phyloP scores from a whole-genome alignment of 2,329 filamentous ascomycete genomes.

The Lithohypha guttulata region DNA sequence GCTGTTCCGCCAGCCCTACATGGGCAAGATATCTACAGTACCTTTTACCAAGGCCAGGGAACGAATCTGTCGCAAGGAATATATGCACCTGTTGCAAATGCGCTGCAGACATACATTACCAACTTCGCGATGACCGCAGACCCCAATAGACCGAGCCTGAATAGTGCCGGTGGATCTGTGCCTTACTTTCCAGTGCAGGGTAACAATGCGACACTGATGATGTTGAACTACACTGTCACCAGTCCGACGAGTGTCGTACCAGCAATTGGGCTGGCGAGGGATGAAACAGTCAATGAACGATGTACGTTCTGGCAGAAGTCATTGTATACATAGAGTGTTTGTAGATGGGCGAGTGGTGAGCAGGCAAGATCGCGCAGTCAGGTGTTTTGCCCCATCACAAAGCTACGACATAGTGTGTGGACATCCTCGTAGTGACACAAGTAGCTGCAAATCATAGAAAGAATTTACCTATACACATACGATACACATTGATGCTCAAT shows the following conservation, averaged over 20 bases:
- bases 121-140: conserved; percentile 28
- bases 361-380: too few relatives aligned
- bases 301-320: conserved; percentile 46
- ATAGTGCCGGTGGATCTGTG: conserved; percentile 2
- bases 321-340: conserved; percentile 24
- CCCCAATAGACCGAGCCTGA: conserved; percentile 27
- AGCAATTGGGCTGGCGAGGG: conserved; percentile 23
- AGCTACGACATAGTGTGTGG: too few relatives aligned
- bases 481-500: too few relatives aligned
- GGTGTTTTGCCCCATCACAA: too few relatives aligned
- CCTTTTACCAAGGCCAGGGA: conserved; percentile 37
- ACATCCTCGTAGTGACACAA: too few relatives aligned
- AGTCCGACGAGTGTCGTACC: conserved; percentile 30
- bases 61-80: conserved; percentile 28
- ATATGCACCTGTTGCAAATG: conserved; percentile 26
- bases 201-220: conserved; percentile 32
- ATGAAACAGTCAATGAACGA: conserved; percentile 38
- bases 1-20: conserved; percentile 44
- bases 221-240: conserved; percentile 27
- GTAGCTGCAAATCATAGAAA: too few relatives aligned
- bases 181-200: conserved; percentile 40
- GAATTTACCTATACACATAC: too few relatives aligned
- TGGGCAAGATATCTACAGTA: conserved; percentile 42
- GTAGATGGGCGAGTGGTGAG: too few relatives aligned
- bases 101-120: conserved; percentile 30